Base-by-base conservation (phyloP, 2,329 filamentous ascomycete species). In the Botrytis pseudocinerea region DNA sequence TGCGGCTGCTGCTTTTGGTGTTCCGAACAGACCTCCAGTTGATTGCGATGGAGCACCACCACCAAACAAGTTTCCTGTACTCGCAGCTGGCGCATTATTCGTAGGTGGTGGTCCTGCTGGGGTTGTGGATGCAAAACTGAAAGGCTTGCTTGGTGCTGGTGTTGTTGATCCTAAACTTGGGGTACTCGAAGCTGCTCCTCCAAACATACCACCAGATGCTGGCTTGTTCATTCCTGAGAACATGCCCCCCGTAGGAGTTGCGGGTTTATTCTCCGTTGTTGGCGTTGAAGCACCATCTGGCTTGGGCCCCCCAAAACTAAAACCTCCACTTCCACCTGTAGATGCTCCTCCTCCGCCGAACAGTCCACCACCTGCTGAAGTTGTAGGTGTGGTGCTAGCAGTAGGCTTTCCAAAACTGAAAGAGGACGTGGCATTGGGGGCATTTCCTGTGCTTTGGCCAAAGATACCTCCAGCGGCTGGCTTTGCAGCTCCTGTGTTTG, bases 41-140 rank as follows among this genome's bases (percentile, higher is more conserved):
- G 73, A 42, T 42, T 48, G 60, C 64, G 69, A 68, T 57, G 68
- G 57, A 61, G 69, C 40, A 32, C 59, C 69, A 20, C 69, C 69
- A 22, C 69, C 74, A 71, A 78, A 79, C n/a, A 78, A 51, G 20
- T 73, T 71, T 32, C 71, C 75, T 69, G 62, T 60, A 32, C 74
- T 64, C 51, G 75, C 75, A 54, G 72, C 69, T 42, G 72, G 72
- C 46, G 44, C 51, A 68, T 73, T 76, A 61, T 76, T 77, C 71
- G 77, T 73, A 57, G 80, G 80, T 57, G 79, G 79, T 60, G 78
- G 79, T 28, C 80, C 80, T 61, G 79, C 79, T 48, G 80, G 80
- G n/a, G 80, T 81, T 42, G 60, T 75, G 32, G 76, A 76, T 48
- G 70, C 74, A 59, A 75, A 76, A 44, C 16, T 57, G 48, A 74